Percentiles rank a stretch among this genome's conserved stretches.
Conservation (phyloP, 257 asterid species). For the Agastache rugosa region DNA sequence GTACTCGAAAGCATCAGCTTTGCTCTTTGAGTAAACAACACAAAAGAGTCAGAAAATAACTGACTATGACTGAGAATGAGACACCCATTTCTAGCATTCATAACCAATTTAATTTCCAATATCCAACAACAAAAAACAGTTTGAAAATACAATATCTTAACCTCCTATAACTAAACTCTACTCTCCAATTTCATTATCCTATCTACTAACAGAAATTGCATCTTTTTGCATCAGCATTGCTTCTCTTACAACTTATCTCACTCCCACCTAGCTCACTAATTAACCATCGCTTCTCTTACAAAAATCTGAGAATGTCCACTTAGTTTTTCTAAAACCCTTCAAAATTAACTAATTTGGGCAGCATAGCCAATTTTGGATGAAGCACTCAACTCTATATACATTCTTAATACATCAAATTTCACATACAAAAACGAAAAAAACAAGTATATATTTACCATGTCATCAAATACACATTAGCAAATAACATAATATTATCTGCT, state of each 20-base stretch:
- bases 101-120: background rate
- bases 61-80: background rate
- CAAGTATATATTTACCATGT: background rate
- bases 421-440: background rate
- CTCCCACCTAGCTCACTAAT: background rate
- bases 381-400: background rate
- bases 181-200: background rate
- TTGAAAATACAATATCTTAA: background rate
- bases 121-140: background rate
- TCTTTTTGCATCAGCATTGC: background rate
- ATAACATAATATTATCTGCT: background rate
- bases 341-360: background rate
- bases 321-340: background rate
- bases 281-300: background rate
- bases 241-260: background rate
- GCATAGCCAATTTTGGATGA: too few relatives aligned
- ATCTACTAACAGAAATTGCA: conserved; percentile 8
- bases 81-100: conserved; percentile 28
- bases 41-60: conserved; percentile 4
- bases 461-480: background rate
- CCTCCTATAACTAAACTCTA: background rate
- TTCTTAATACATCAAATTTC: background rate
- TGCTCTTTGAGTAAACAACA: conserved; percentile 62
- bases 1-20: conserved; percentile 98
- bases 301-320: background rate